phyloP scores from a whole-genome alignment of 148 eudicot genomes.

The Amaranthus hypochondriacus region DNA sequence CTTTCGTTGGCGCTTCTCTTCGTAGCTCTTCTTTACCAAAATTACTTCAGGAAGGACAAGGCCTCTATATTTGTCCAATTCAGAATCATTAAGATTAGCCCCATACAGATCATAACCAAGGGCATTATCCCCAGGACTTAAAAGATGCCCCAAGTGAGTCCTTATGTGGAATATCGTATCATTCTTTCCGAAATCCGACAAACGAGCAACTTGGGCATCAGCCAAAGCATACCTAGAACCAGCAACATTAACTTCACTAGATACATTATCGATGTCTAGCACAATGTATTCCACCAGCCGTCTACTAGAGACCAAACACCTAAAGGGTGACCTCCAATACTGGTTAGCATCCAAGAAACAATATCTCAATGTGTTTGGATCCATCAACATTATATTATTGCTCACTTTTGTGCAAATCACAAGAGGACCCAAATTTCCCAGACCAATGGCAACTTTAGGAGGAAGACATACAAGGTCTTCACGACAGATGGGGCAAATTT shows the following conservation, averaged over 20 bases:
- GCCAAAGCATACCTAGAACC: slow-evolving; percentile 57
- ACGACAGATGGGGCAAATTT: slow-evolving; percentile 60
- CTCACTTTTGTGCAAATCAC: slow-evolving; percentile 53
- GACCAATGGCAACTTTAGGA: slow-evolving; percentile 39
- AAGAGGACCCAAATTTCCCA: slow-evolving; percentile 55
- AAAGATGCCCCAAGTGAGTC: slow-evolving; percentile 62
- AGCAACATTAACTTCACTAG: slow-evolving; percentile 44
- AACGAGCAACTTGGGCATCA: slow-evolving; percentile 53
- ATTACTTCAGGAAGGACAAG: slow-evolving; percentile 49
- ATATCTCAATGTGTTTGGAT: slow-evolving; percentile 46
- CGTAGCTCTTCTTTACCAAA: slow-evolving; percentile 63
- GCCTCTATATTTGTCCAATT: slow-evolving; percentile 53
- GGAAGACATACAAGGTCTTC: slow-evolving; percentile 74
- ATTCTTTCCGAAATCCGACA: slow-evolving; percentile 61
- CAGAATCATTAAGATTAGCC: slow-evolving; percentile 12
- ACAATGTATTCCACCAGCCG: slow-evolving; percentile 54
- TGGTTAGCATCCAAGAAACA: slow-evolving; percentile 49
- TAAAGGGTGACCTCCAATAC: slow-evolving; percentile 47
- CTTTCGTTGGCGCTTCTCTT: slow-evolving; percentile 55
- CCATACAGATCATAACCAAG: slow-evolving; percentile 65
- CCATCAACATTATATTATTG: slow-evolving; percentile 43
- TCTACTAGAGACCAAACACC: slow-evolving; percentile 40
- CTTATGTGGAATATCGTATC: slow-evolving; percentile 44
- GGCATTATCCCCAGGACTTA: slow-evolving; percentile 54
- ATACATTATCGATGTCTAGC: slow-evolving; percentile 36